Percentiles rank a stretch among this genome's conserved stretches.
Evolutionary conservation across 2,329 filamentous ascomycete species (phyloP).

Genomic region (Calonectria honghensis): DNA sequence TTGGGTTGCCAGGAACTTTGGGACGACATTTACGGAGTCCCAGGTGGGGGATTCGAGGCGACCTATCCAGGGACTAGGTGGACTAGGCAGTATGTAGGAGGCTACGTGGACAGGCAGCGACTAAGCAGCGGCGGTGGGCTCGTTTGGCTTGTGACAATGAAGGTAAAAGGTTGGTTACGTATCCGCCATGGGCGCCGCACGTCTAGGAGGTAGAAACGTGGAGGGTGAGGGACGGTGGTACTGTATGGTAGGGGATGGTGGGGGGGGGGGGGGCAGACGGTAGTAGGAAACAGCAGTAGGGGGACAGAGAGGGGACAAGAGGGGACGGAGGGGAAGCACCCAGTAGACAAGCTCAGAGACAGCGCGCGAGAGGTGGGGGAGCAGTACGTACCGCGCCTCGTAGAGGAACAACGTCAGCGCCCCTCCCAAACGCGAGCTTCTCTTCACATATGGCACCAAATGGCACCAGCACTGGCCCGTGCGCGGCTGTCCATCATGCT

Average conservation of each 20-base stretch:
- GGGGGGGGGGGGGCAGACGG: background rate
- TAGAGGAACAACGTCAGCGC: constrained; percentile 52
- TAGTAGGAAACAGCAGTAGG: background rate
- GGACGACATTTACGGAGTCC: background rate
- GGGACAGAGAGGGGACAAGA: background rate
- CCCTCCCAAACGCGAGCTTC: constrained; percentile 44
- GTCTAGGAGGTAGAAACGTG: constrained; percentile 22
- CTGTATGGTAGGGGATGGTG: background rate
- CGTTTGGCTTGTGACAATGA: constrained; percentile 22
- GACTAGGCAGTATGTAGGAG: background rate
- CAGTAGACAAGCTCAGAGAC: background rate
- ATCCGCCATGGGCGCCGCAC: constrained; percentile 22
- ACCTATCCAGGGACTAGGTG: constrained; percentile 11
- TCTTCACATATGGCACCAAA: constrained; percentile 18
- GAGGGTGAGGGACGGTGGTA: constrained; percentile 10
- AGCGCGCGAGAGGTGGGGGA: constrained; percentile 18
- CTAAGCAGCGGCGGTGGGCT: background rate
- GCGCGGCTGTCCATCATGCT: constrained; percentile 43
- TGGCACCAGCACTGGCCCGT: constrained; percentile 45
- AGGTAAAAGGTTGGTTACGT: constrained; percentile 28
- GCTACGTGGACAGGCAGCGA: constrained; percentile 24
- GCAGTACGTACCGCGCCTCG: constrained; percentile 41
- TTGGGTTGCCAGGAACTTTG: constrained; percentile 22
- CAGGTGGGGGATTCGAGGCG: background rate
- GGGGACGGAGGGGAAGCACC: constrained; percentile 25